These are phyloP conservation scores for Mycena belliarum DNA, from an alignment of 768 basidiomycete genomes.

Conservation along the genomic window DNA sequence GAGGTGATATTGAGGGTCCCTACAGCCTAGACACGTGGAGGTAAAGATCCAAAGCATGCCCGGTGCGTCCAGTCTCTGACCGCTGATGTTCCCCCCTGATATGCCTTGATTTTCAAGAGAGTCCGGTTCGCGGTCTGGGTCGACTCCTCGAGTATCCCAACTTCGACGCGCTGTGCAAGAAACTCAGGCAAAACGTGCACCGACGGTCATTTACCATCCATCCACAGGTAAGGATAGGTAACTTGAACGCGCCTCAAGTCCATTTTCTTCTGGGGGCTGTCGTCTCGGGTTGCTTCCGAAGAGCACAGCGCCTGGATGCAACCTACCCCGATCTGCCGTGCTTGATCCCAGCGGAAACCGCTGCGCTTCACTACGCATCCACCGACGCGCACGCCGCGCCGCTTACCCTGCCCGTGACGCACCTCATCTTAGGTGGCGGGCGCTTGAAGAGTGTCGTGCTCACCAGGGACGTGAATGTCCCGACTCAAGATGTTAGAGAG, in stretches of 20 bases:
- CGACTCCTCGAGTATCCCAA: constrained; percentile 56
- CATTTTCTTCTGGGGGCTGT: constrained; percentile 1
- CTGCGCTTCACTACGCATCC: constrained; percentile 39
- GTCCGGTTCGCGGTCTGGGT: too few relatives aligned
- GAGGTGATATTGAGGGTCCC: too few relatives aligned
- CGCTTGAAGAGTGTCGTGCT: constrained; percentile 34
- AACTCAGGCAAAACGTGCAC: constrained; percentile 39
- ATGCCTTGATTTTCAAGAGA: constrained; percentile 42
- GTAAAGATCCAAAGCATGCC: constrained; percentile 15
- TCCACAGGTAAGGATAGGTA: constrained; percentile 37
- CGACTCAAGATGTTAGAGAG: constrained; percentile 35
- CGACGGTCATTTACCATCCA: constrained; percentile 50
- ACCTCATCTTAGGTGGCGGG: constrained; percentile 26
- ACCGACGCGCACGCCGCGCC: constrained; percentile 19
- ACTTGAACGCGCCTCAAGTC: too few relatives aligned
- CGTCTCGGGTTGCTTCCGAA: constrained; percentile 44
- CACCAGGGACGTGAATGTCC: constrained; percentile 29
- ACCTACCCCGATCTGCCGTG: constrained; percentile 42
- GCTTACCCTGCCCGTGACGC: constrained; percentile 24
- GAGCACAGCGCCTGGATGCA: constrained; percentile 53
- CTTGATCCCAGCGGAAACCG: constrained; percentile 39
- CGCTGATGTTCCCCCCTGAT: constrained; percentile 22
- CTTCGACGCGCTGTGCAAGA: constrained; percentile 37
- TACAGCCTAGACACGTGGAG: constrained; percentile 33
- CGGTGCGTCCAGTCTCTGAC: neutral